Evolutionary conservation across 2,329 filamentous ascomycete genomes (phyloP).

Genomic region (Colletotrichum chrysophilum): DNA sequence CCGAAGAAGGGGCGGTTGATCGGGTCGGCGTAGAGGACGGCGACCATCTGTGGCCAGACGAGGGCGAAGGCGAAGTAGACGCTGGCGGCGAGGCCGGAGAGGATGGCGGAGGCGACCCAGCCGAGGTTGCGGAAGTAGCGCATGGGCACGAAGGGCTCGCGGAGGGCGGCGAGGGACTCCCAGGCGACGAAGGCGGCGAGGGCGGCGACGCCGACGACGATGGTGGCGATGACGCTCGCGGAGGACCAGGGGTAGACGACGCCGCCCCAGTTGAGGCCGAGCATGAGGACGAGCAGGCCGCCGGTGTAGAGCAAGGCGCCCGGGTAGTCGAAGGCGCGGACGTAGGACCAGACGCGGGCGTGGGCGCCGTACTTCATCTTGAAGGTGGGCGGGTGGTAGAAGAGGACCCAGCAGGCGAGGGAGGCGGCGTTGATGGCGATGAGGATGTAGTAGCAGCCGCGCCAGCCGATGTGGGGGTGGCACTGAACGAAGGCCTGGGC

Average conservation of each 20-base stretch:
- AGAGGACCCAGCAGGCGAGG: slow-evolving; percentile 33
- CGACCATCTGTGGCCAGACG: slow-evolving; percentile 40
- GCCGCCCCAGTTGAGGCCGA: slow-evolving; percentile 37
- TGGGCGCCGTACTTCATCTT: slow-evolving; percentile 31
- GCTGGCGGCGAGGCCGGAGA: slow-evolving; percentile 38
- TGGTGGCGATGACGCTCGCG: slow-evolving; percentile 31
- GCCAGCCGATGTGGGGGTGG: slow-evolving; percentile 30
- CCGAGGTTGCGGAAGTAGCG: slow-evolving; percentile 36
- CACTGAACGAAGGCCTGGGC: slow-evolving; percentile 30
- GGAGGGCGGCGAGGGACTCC: slow-evolving; percentile 29
- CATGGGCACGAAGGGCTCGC: slow-evolving; percentile 40
- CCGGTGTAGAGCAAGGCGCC: slow-evolving; percentile 33
- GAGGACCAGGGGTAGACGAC: slow-evolving; percentile 36
- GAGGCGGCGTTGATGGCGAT: slow-evolving; percentile 31
- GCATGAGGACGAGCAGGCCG: slow-evolving; percentile 33
- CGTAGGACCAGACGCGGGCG: slow-evolving; percentile 26
- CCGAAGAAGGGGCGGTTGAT: slow-evolving; percentile 24
- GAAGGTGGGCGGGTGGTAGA: slow-evolving; percentile 38
- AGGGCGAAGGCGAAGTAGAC: slow-evolving; percentile 43
- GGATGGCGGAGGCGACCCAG: slow-evolving; percentile 34
- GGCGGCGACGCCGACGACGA: slow-evolving; percentile 30
- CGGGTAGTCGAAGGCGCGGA: slow-evolving; percentile 36
- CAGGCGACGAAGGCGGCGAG: slow-evolving; percentile 30
- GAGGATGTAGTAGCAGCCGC: slow-evolving; percentile 33
- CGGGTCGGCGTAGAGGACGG: slow-evolving; percentile 32